Evolutionary conservation across 2,329 filamentous ascomycete genomes (phyloP).

Genomic region (Trichothecium sympodiale): DNA sequence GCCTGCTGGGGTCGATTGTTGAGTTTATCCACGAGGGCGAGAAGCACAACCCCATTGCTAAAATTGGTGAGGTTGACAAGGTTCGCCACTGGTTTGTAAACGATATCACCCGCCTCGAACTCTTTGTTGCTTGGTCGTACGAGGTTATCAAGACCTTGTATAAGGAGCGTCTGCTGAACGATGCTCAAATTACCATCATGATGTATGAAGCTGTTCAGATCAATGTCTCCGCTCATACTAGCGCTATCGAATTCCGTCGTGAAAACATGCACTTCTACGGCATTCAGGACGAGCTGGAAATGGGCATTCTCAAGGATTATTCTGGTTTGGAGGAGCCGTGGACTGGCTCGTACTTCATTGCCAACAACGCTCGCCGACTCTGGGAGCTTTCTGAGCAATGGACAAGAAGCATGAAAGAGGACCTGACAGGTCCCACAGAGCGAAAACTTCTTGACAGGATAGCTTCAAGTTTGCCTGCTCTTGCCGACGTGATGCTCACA

Average conservation of each 20-base stretch:
- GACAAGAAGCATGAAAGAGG: slow-evolving; percentile 25
- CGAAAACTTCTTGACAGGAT: slow-evolving; percentile 32
- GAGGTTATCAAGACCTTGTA: slow-evolving; percentile 65
- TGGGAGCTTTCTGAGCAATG: slow-evolving; percentile 46
- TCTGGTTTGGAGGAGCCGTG: slow-evolving; percentile 68
- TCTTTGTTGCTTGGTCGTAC: slow-evolving; percentile 69
- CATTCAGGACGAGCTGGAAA: slow-evolving; percentile 54
- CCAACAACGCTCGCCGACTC: slow-evolving; percentile 50
- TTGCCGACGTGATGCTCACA: slow-evolving; percentile 45
- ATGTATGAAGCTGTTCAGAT: slow-evolving; percentile 57
- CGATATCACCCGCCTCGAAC: slow-evolving; percentile 60
- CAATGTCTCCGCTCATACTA: slow-evolving; percentile 44
- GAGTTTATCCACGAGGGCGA: slow-evolving; percentile 66
- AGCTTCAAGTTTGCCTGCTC: slow-evolving; percentile 33
- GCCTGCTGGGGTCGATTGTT: slow-evolving; percentile 63
- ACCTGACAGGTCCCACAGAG: slow-evolving; percentile 23
- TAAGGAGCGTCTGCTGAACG: slow-evolving; percentile 47
- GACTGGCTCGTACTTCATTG: slow-evolving; percentile 61
- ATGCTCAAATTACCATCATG: slow-evolving; percentile 40
- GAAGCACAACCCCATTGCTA: slow-evolving; percentile 54
- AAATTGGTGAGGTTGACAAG: slow-evolving; percentile 61
- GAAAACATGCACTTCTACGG: slow-evolving; percentile 63
- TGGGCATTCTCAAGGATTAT: slow-evolving; percentile 57
- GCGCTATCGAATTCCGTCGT: slow-evolving; percentile 61
- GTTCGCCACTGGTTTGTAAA: slow-evolving; percentile 82